Conservation (phyloP, 2,329 filamentous ascomycete species). For the Neobulgaria alba region DNA sequence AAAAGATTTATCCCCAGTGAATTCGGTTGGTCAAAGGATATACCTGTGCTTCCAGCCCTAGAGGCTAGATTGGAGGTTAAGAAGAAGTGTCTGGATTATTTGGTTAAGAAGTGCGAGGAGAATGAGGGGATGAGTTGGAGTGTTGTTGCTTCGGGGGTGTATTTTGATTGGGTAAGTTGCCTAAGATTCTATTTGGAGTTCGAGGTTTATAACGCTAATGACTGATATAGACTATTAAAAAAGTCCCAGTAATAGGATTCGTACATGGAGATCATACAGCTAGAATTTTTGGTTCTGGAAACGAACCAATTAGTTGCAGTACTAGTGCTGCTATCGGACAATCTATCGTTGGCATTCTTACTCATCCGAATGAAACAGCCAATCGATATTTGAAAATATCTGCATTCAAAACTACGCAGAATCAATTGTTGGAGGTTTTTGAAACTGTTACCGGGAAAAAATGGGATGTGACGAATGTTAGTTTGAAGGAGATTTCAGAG, state of each 20-base stretch:
- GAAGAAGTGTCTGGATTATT: slow-evolving; percentile 28
- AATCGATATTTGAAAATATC: slow-evolving; percentile 41
- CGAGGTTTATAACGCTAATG: too few relatives aligned
- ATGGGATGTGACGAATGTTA: slow-evolving; percentile 18
- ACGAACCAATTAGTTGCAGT: slow-evolving; percentile 39
- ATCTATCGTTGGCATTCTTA: slow-evolving; percentile 40
- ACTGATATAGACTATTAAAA: too few relatives aligned
- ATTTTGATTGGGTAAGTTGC: slow-evolving; percentile 51
- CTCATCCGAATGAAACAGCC: slow-evolving; percentile 42
- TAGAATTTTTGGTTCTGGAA: slow-evolving; percentile 32
- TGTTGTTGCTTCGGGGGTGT: slow-evolving; percentile 41
- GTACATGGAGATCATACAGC: too few relatives aligned
- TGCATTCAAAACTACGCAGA: slow-evolving; percentile 37
- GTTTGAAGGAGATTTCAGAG: slow-evolving; percentile 11
- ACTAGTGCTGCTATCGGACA: slow-evolving; percentile 39
- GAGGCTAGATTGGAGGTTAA: slow-evolving; percentile 38
- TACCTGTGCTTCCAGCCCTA: slow-evolving; percentile 41
- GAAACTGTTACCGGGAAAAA: slow-evolving; percentile 27
- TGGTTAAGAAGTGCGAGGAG: slow-evolving; percentile 33
- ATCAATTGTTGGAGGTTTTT: slow-evolving; percentile 29
- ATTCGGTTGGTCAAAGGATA: slow-evolving; percentile 37
- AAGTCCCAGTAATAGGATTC: too few relatives aligned
- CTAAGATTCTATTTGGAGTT: slow-evolving; percentile 38
- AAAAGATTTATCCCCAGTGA: slow-evolving; percentile 49
- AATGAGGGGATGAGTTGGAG: slow-evolving; percentile 44